Evolutionary conservation across 2,329 filamentous ascomycete genomes (phyloP).

Genomic region (Decorospora gaudefroyi): DNA sequence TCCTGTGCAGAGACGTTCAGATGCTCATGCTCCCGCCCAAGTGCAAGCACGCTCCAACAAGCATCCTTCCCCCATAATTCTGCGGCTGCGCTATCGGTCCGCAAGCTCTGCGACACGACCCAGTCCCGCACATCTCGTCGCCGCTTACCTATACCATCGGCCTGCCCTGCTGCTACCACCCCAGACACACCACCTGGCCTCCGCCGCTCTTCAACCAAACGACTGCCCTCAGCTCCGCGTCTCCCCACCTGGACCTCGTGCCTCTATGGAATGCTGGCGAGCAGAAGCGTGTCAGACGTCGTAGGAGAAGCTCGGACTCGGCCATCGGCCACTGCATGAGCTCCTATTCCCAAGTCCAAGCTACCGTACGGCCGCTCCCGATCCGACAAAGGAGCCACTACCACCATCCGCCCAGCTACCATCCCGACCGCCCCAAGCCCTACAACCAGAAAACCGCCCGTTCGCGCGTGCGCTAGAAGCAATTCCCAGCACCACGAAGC

Average conservation of each 20-base stretch:
- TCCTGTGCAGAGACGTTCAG: conserved; percentile 8
- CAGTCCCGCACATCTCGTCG: conserved; percentile 1
- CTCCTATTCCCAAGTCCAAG: conserved; percentile 22
- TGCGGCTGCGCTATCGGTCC: conserved; percentile 21
- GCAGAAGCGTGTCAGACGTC: conserved; percentile 3
- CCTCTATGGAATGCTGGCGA: too few relatives aligned
- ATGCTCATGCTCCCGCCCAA: conserved; percentile 14
- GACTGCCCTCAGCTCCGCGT: not conserved
- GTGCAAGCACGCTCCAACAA: conserved; percentile 3
- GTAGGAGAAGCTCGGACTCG: conserved; percentile 12
- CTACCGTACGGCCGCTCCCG: conserved; percentile 20
- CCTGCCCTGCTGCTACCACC: not conserved
- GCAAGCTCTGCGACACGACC: conserved; percentile 5
- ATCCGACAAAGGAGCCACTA: conserved; percentile 17
- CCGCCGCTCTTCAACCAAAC: not conserved
- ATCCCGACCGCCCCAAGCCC: conserved; percentile 16
- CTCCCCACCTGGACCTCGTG: too few relatives aligned
- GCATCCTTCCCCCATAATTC: conserved; percentile 14
- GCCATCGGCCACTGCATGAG: conserved; percentile 13
- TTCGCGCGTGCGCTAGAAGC: conserved; percentile 22
- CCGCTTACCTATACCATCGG: not conserved
- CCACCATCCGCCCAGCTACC: conserved; percentile 7
- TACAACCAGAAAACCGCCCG: conserved; percentile 13
- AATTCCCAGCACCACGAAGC: conserved; percentile 5
- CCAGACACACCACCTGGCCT: too few relatives aligned